phyloP scores from a whole-genome alignment of 208 protist genomes.

The Trypanosoma boissoni region DNA sequence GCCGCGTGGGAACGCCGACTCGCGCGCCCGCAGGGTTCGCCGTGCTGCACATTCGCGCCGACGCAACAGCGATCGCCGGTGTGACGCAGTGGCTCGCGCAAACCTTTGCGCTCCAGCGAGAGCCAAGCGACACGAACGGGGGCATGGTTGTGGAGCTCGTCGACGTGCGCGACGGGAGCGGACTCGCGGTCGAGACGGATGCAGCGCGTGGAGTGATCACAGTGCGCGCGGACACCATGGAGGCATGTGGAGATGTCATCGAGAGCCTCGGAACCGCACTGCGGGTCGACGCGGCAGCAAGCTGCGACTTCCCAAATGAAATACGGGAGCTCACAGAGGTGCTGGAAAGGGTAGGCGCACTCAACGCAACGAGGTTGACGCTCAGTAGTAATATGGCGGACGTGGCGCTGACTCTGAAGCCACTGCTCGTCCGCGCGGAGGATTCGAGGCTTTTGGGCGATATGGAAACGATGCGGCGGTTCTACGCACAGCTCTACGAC shows the following conservation, averaged over 20 bases:
- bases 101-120: constrained; percentile 44
- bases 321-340: constrained; percentile 45
- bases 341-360: constrained; percentile 80
- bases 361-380: constrained; percentile 82
- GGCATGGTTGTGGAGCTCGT: constrained; percentile 49
- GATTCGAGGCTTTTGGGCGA: constrained; percentile 90
- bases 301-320: constrained; percentile 83
- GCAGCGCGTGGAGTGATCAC: constrained; percentile 28
- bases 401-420: constrained; percentile 79
- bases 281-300: constrained; percentile 29
- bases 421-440: constrained; percentile 89
- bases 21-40: no score
- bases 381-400: constrained; percentile 94
- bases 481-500: constrained; percentile 83
- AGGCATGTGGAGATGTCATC: constrained; percentile 81
- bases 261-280: constrained; percentile 66
- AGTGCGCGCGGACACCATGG: constrained; percentile 78
- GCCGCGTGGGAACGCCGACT: no score
- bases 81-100: constrained; percentile 45
- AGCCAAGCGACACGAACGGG: constrained; percentile 28
- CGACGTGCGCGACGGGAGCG: constrained; percentile 58
- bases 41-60: no score
- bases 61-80: constrained; percentile 30
- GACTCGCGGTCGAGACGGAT: constrained; percentile 43
- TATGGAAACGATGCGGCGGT: constrained; percentile 72